These are phyloP conservation scores for Pyrenochaeta sp. DNA, from an alignment of 2,329 filamentous ascomycete genomes.

Conservation along the genomic window DNA sequence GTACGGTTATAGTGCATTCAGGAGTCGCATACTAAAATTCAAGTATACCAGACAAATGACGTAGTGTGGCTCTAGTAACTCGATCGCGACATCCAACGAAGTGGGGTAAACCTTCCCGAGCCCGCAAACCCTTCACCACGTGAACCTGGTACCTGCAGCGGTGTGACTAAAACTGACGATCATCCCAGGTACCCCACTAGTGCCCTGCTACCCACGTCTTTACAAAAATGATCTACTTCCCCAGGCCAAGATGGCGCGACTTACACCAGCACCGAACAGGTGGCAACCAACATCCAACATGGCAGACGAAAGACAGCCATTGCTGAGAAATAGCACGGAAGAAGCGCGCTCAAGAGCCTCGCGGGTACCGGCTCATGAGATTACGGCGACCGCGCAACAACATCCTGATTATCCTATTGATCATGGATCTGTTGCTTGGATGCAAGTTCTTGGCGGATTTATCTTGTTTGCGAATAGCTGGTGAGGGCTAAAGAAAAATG, in stretches of 20 bases:
- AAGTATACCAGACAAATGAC: neutral
- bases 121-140: constrained; percentile 3
- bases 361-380: constrained; percentile 15
- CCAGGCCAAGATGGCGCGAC: constrained; percentile 2
- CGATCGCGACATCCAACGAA: neutral
- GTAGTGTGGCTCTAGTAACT: neutral
- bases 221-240: neutral
- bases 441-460: constrained; percentile 54
- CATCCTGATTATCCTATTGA: constrained; percentile 24
- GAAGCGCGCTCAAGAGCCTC: constrained; percentile 3
- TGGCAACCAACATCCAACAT: constrained; percentile 5
- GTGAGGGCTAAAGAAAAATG: constrained; percentile 10
- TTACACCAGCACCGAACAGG: constrained; percentile 4
- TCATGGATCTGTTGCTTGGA: constrained; percentile 51
- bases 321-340: constrained; percentile 14
- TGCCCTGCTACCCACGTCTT: neutral
- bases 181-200: constrained; percentile 5
- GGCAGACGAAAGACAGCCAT: constrained; percentile 16
- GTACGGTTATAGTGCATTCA: too few relatives aligned
- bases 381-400: constrained; percentile 15
- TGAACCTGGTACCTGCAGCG: constrained; percentile 12
- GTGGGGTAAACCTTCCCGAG: neutral
- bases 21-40: too few relatives aligned
- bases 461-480: constrained; percentile 55
- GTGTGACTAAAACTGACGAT: constrained; percentile 14